A percentile compares a stretch with the other conserved stretches of the same genome.
These are phyloP conservation scores for Trametes cingulata DNA, from an alignment of 768 basidiomycete genomes.

Conservation along the genomic window DNA sequence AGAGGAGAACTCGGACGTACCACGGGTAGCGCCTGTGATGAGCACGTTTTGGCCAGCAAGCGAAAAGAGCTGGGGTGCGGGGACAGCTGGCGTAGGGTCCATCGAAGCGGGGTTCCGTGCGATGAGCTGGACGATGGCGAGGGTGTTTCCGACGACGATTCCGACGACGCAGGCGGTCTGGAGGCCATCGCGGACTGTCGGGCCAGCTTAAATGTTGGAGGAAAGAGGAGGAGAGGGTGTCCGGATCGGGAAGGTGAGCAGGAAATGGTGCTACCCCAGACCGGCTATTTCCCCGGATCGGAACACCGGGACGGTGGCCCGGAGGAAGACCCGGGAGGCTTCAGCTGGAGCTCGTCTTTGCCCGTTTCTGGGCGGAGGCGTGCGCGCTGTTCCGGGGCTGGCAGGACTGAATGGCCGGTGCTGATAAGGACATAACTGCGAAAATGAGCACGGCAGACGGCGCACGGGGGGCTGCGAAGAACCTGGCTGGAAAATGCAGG, in stretches of 20 bases:
- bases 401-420: slow-evolving; percentile 1
- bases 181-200: slow-evolving; percentile 3
- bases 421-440: not conserved
- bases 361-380: not conserved
- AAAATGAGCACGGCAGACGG: not conserved
- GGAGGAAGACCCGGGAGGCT: slow-evolving; percentile 11
- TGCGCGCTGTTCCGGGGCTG: slow-evolving; percentile 2
- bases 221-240: slow-evolving; percentile 3
- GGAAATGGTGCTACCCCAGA: slow-evolving; percentile 19
- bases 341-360: not conserved
- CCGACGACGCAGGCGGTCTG: slow-evolving; percentile 6
- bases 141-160: slow-evolving; percentile 1
- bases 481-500: not conserved
- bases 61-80: slow-evolving; percentile 62
- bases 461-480: not conserved
- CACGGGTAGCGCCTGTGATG: slow-evolving; percentile 80
- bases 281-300: slow-evolving; percentile 31
- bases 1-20: slow-evolving; percentile 35
- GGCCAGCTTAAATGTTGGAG: not conserved
- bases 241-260: slow-evolving; percentile 16
- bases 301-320: slow-evolving; percentile 21
- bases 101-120: slow-evolving; percentile 32
- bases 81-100: slow-evolving; percentile 53
- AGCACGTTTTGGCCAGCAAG: slow-evolving; percentile 68
- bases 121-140: not conserved